Base-by-base conservation (phyloP, 1,284 basidiomycete species). In the Malassezia yamatoensis region DNA sequence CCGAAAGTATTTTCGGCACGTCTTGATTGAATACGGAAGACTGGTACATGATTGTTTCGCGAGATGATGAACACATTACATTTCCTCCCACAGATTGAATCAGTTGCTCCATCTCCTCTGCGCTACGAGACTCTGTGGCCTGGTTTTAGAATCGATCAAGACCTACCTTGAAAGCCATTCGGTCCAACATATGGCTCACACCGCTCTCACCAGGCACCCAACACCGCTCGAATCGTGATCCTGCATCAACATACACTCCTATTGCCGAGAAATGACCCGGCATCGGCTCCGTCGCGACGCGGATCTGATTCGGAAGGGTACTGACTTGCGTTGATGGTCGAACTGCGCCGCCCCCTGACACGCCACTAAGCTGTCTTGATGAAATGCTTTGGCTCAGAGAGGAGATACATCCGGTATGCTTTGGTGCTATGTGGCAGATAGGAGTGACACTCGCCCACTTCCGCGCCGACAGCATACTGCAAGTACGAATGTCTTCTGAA, bases 21-120 rank as follows among this genome's bases (percentile, higher is more conserved):
- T 84, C 84, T 63, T 85, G 80, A 64, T 89, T 85, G 76, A 93
- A 94, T 70, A 96, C 87, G 44, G 89, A 88, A 15, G 93, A 91
- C 77, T 96, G 93, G 76, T 96, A 98, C 88, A 96, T 90, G 76
- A 96, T 90, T 36, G 89, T 84, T 76, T 98, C 93, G 44, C 93
- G 81, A 5, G 89, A 87, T 12, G 89, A 89, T 8, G 89, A 85
- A 72, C 87, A 90, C 75, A 88, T 81, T 58, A 96, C 89, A 77
- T 96, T 90, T 18, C 90, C 90, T 44, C 94, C 91, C 18, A 96
- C 80, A 10, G 82, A 81, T 74, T 90, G 85, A 68, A 96, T 87
- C 48, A 86, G 83, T 5, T 79, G 78, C 7, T 85, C 83, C 86
- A 96, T 91, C 65, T 88, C 81, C 39, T 83, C 83, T 4, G 78